Evolutionary conservation across 352 stramenopile genomes (phyloP).

Genomic region (Globisporangium okanoganense): DNA sequence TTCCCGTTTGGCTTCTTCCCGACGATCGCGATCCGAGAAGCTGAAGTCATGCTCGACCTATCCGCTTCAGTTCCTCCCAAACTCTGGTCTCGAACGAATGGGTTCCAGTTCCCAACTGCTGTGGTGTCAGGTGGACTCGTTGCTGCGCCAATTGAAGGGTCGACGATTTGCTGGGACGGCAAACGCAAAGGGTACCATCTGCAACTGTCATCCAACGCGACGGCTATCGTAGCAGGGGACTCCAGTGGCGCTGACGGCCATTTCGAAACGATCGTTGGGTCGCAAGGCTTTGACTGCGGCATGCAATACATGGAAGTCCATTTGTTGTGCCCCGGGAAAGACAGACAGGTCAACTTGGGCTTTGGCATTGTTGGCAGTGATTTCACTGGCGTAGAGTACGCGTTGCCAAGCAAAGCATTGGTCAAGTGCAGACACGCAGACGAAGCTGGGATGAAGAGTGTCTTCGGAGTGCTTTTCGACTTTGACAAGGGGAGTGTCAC

Average conservation of each 20-base stretch:
- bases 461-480: constrained; percentile 79
- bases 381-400: constrained; percentile 21
- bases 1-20: constrained; percentile 38
- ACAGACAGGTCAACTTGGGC: constrained; percentile 36
- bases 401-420: constrained; percentile 25
- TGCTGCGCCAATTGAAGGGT: constrained; percentile 50
- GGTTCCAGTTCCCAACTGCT: constrained; percentile 50
- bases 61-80: constrained; percentile 48
- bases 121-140: constrained; percentile 68
- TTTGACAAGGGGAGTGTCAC: constrained; percentile 58
- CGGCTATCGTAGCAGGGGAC: constrained; percentile 53
- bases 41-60: constrained; percentile 69
- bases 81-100: constrained; percentile 44
- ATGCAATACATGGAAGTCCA: constrained; percentile 60
- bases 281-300: constrained; percentile 44
- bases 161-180: constrained; percentile 55
- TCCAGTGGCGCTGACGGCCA: constrained; percentile 34
- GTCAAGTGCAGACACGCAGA: constrained; percentile 37
- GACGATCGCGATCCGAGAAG: constrained; percentile 49
- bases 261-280: constrained; percentile 57
- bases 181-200: constrained; percentile 53
- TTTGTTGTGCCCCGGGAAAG: constrained; percentile 42
- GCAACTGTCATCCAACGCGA: constrained; percentile 43
- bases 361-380: constrained; percentile 54
- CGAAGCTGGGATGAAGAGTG: constrained; percentile 26